These are phyloP conservation scores for Odontarrhena argentea DNA, from an alignment of 345 rosid genomes.

Conservation along the genomic window DNA sequence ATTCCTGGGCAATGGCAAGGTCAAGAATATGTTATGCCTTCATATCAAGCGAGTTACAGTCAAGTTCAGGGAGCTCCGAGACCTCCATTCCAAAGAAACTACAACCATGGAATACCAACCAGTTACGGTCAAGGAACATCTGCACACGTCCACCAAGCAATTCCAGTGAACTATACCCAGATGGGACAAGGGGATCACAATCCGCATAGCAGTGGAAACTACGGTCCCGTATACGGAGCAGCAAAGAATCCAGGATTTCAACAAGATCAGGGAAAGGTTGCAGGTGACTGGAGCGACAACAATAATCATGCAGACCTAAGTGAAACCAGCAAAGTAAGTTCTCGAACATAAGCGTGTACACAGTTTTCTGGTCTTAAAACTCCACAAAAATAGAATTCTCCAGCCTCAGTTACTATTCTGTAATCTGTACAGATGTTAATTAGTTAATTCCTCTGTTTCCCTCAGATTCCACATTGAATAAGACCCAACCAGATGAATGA, in stretches of 20 bases:
- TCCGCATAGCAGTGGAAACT: slow-evolving; percentile 36
- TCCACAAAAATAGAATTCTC: not conserved
- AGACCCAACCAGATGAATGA: slow-evolving; percentile 4
- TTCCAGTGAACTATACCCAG: slow-evolving; percentile 40
- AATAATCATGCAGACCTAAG: slow-evolving; percentile 39
- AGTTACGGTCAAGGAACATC: slow-evolving; percentile 41
- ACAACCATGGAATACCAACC: slow-evolving; percentile 40
- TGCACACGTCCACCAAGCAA: slow-evolving; percentile 39
- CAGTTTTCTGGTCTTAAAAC: slow-evolving; percentile 3
- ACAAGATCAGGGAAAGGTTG: slow-evolving; percentile 44
- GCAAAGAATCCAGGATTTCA: slow-evolving; percentile 22
- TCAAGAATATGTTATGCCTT: slow-evolving; percentile 23
- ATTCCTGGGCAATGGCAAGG: slow-evolving; percentile 41
- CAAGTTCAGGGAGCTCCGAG: slow-evolving; percentile 47
- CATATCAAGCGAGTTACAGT: slow-evolving; percentile 46
- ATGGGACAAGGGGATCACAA: slow-evolving; percentile 39
- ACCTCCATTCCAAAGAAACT: slow-evolving; percentile 40
- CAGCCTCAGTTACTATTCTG: not conserved
- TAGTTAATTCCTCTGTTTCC: slow-evolving; percentile 19
- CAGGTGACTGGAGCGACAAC: slow-evolving; percentile 45
- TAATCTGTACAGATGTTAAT: slow-evolving; percentile 8
- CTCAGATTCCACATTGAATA: slow-evolving; percentile 21
- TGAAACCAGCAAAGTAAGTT: slow-evolving; percentile 39
- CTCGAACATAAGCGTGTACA: slow-evolving; percentile 25
- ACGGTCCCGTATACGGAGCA: slow-evolving; percentile 35